A percentile compares a stretch with the other conserved stretches of the same genome.
phyloP scores from a whole-genome alignment of 1,284 basidiomycete species.

The Hypsizygus ulmarius region DNA sequence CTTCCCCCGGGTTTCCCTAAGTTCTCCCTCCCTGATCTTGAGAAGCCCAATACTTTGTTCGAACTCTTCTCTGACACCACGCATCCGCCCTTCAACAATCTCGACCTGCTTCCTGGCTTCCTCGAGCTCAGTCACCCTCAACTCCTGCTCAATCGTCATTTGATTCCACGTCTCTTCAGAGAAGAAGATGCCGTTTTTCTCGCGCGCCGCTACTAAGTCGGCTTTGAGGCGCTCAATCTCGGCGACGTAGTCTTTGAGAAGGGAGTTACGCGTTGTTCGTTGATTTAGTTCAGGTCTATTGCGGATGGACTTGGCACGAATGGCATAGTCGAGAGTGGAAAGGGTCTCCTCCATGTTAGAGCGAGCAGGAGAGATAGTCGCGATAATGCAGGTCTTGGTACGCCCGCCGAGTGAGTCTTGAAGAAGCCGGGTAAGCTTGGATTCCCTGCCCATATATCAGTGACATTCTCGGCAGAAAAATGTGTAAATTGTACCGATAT shows the following conservation, averaged over 20 bases:
- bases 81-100: slow-evolving; percentile 80
- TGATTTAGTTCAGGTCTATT: slow-evolving; percentile 97
- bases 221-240: slow-evolving; percentile 94
- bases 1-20: slow-evolving; percentile 61
- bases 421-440: slow-evolving; percentile 93
- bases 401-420: slow-evolving; percentile 99
- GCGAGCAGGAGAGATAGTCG: slow-evolving; percentile 89
- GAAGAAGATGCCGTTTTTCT: slow-evolving; percentile 94
- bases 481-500: slow-evolving; percentile 66
- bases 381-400: slow-evolving; percentile 98
- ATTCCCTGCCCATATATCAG: slow-evolving; percentile 51
- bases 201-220: slow-evolving; percentile 85
- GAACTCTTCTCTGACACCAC: slow-evolving; percentile 83
- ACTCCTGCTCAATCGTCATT: slow-evolving; percentile 74
- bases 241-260: slow-evolving; percentile 93
- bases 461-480: neutral
- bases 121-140: slow-evolving; percentile 70
- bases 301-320: slow-evolving; percentile 93
- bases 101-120: slow-evolving; percentile 82
- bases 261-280: slow-evolving; percentile 88
- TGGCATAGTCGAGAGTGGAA: slow-evolving; percentile 96
- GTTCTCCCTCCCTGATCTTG: slow-evolving; percentile 71
- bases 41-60: slow-evolving; percentile 82
- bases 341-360: slow-evolving; percentile 97
- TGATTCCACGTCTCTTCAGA: slow-evolving; percentile 88